Base-by-base conservation (phyloP, 2,329 filamentous ascomycete genomes). In the Teratosphaeria zuluensis region DNA sequence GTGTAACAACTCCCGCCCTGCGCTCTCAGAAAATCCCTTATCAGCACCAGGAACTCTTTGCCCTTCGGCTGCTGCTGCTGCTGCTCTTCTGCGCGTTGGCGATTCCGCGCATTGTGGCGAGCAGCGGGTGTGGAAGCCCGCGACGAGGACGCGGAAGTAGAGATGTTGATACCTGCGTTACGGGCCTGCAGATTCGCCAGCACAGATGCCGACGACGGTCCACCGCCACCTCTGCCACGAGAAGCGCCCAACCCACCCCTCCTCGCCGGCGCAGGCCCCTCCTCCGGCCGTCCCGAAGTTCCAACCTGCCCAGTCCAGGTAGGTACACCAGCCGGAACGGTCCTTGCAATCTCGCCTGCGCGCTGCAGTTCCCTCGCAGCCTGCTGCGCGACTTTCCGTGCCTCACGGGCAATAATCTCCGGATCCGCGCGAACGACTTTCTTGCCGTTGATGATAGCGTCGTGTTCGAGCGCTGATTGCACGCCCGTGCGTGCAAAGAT, bases 231-330 rank as follows among this genome's bases (percentile, higher is more conserved):
- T 52, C 77, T 78, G 55, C 67, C 68, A 5, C 69, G 66, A 16
- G 72, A 68, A 55, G 33, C 58, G 57, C 60, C 42, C 53, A 66
- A 57, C 19, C 64, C 64, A 38, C 65, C 63, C 24, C 64, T 46
- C 51, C 67, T 57, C 21, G 64, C 56, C 74, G 74, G 21, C 77
- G 80, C 58, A 65, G 71, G 59, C 71, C 77, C 59, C 75, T 77
- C 78, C 30, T 84, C 81, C 1, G 88, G 88, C 38, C 88, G 80
- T 1, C 92, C 92, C 4, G 85, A 85, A 55, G 87, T 82, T 9
- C 92, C 92, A 53, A 88, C 84, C 65, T 88, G 84, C 1, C 94
- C 92, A 0, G 92, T 97, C 92, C 92, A 97, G 0, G 92, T 96
- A 8, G 94, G 89, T 0, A 89, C 90, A 7, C 92, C 92, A 33